Conservation (phyloP, 352 stramenopile genomes). For the Pythium apleroticum region DNA sequence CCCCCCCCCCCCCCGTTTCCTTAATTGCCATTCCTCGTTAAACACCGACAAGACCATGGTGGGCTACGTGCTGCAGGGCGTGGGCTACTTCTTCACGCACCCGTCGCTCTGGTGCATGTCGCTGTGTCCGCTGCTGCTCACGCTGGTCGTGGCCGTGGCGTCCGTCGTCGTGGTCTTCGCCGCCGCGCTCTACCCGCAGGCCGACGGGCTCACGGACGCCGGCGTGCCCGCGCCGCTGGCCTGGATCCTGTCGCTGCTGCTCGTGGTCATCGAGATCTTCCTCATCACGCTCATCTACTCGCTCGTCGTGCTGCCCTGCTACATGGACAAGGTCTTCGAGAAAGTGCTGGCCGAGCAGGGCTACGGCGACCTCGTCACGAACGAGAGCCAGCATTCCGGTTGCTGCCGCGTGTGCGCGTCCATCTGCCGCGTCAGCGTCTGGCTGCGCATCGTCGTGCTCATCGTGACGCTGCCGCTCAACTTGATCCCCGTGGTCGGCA, state of each 20-base stretch:
- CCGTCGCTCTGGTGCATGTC: constrained; percentile 55
- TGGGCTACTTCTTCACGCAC: constrained; percentile 61
- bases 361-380: constrained; percentile 46
- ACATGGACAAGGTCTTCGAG: constrained; percentile 67
- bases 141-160: constrained; percentile 42
- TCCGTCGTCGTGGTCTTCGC: constrained; percentile 52
- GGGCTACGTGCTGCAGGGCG: constrained; percentile 50
- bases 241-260: constrained; percentile 59
- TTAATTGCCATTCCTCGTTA: no score
- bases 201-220: constrained; percentile 36
- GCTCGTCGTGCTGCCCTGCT: constrained; percentile 50
- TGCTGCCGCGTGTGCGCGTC: constrained; percentile 45
- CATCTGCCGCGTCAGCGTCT: constrained; percentile 63
- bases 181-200: constrained; percentile 46
- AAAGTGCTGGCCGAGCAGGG: constrained; percentile 50
- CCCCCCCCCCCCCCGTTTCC: no score
- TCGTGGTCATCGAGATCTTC: constrained; percentile 72
- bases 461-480: constrained; percentile 68
- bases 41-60: no score
- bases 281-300: constrained; percentile 72
- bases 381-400: constrained; percentile 42
- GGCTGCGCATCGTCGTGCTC: constrained; percentile 46
- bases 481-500: constrained; percentile 63
- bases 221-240: constrained; percentile 40
- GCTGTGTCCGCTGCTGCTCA: constrained; percentile 61